Evolutionary conservation across 805 yeast genomes (phyloP).

Genomic region (Candida ponderosae): DNA sequence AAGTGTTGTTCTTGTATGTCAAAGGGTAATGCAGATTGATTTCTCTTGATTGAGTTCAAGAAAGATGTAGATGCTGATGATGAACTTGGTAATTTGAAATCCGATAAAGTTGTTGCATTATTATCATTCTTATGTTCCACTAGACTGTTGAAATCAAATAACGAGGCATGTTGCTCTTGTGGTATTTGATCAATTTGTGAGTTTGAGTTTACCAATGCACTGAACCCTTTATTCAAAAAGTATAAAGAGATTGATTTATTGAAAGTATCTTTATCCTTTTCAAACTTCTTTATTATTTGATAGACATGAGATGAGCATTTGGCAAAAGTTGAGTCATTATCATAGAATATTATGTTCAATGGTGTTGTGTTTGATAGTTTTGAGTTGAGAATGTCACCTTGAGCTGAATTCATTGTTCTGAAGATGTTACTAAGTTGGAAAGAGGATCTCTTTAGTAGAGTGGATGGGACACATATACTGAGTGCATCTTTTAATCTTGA

Average conservation of each 20-base stretch:
- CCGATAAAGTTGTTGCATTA: constrained; percentile 10
- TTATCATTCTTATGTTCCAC: constrained; percentile 5
- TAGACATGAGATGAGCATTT: constrained; percentile 18
- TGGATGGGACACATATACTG: constrained; percentile 83
- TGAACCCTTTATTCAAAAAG: constrained; percentile 16
- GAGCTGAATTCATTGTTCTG: constrained; percentile 19
- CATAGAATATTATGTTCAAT: constrained; percentile 16
- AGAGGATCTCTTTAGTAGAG: constrained; percentile 57
- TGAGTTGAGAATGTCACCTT: constrained; percentile 8
- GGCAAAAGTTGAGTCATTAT: constrained; percentile 11
- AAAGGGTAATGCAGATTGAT: constrained; percentile 4
- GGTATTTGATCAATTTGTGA: not conserved
- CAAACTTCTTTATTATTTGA: constrained; percentile 19
- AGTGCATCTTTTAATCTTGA: constrained; percentile 54
- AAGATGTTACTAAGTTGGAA: constrained; percentile 18
- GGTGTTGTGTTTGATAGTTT: constrained; percentile 5
- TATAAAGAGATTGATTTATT: constrained; percentile 9
- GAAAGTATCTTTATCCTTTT: constrained; percentile 7
- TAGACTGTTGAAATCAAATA: constrained; percentile 10
- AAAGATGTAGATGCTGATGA: constrained; percentile 14
- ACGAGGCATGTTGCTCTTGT: not conserved
- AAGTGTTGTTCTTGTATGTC: constrained; percentile 1
- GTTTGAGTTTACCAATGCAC: not conserved
- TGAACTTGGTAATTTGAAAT: constrained; percentile 16
- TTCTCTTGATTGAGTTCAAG: constrained; percentile 15